Evolutionary conservation across 331 rosid species (phyloP).

Genomic region (Malus hybrid): DNA sequence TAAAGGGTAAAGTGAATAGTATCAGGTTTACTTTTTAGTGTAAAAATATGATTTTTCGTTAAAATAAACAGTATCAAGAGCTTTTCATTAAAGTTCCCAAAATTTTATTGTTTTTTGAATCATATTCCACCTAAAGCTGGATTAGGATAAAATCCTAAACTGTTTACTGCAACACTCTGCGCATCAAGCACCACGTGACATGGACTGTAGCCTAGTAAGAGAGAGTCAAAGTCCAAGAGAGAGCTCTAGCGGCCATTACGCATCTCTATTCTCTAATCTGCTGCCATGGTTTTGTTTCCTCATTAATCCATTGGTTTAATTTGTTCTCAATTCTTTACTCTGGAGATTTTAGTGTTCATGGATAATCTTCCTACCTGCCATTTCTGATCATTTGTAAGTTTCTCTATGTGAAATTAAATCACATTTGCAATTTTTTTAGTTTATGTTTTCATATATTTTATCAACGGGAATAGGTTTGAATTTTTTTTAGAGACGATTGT

Average conservation of each 20-base stretch:
- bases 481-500: no score
- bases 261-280: background rate
- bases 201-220: background rate
- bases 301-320: background rate
- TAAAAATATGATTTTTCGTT: no score
- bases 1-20: no score
- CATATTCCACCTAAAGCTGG: background rate
- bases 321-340: background rate
- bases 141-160: background rate
- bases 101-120: background rate
- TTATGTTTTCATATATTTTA: no score
- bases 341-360: background rate
- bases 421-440: background rate
- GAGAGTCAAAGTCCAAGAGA: background rate
- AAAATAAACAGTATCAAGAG: no score
- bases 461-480: no score
- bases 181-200: background rate
- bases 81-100: no score
- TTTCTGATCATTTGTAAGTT: background rate
- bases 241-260: background rate
- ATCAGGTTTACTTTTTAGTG: no score
- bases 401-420: background rate
- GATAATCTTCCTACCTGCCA: background rate
- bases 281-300: background rate
- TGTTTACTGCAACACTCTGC: background rate